Evolutionary conservation across 1,284 basidiomycete genomes (phyloP), one percentile per base, ranked within the genome.

Genomic region (Singerocomus rubriflavus): DNA sequence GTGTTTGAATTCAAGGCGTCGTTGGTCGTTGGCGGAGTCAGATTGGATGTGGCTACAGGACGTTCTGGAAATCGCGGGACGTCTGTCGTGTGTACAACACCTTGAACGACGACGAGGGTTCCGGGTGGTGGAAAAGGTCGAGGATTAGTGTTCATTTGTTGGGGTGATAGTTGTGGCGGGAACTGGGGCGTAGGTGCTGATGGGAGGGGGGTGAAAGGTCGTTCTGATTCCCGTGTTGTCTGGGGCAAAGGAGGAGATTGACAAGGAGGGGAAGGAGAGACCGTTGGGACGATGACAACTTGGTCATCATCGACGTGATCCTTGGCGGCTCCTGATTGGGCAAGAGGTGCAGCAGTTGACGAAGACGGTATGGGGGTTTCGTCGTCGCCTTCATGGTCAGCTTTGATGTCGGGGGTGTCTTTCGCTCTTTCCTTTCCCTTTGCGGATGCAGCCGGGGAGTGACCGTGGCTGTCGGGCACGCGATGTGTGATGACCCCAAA

Each of bases 31-130:
- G 52, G 27, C 9, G 49, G 48, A 11, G 49, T 49, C 6, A 66
- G 37, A 58, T 50, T 46, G 32, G 57, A 45, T 32, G 45, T 44
- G 21, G 44, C n/a, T 14, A 41, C 27, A 41, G 53, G 51, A 50
- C 50, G 53, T 39, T 61, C 56, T 30, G 57, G 51, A 41, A 67
- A 49, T 30, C 75, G 73, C 5, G 77, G 71, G 7, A 78, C 75
- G 63, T 88, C 85, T 10, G 83, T 83, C 0, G 87, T 89, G 56
- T 89, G 86, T 1, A 89, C 87, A 38, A 89, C 85, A 40, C 86
- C 86, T 66, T 89, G 86, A 0, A 89, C 86, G 31, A 89, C 84
- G 31, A 89, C 87, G 8, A 89, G 75, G 1, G 87, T 87, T 16
- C 86, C 85, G 1, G 84, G 81, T 2, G 85, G 82, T 32, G 85